Evolutionary conservation across 306 rosid genomes (phyloP).

Genomic region (Purshia tridentata): DNA sequence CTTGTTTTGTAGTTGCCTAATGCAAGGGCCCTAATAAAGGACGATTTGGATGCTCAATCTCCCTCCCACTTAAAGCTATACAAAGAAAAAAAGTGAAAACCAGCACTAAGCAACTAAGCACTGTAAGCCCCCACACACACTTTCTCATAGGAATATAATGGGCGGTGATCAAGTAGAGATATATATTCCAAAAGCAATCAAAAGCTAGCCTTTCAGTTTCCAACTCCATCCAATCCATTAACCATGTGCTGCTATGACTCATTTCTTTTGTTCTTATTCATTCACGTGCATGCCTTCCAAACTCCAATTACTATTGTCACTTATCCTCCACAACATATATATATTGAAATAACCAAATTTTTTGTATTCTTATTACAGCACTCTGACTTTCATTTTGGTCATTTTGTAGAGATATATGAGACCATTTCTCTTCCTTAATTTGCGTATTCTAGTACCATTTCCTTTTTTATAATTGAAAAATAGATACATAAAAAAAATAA

Average conservation of each 20-base stretch:
- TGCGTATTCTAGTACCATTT: too few species aligned
- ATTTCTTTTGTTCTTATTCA: conserved; percentile 25
- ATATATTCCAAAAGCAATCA: conserved; percentile 17
- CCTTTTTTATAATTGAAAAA: too few species aligned
- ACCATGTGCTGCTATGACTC: conserved; percentile 31
- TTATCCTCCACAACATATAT: background rate
- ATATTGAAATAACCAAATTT: background rate
- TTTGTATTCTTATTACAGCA: background rate
- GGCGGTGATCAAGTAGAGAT: conserved; percentile 2
- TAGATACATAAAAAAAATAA: too few species aligned
- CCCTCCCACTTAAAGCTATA: too few species aligned
- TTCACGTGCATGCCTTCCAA: conserved; percentile 22
- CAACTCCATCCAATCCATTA: background rate
- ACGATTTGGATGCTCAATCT: background rate
- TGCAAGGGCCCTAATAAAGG: background rate
- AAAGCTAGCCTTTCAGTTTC: background rate
- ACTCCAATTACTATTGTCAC: conserved; percentile 11
- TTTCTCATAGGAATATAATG: conserved; percentile 13
- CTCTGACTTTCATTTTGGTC: background rate
- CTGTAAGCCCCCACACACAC: background rate
- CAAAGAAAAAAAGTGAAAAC: background rate
- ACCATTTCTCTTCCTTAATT: too few species aligned
- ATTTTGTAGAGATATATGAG: too few species aligned
- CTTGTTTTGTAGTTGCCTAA: background rate
- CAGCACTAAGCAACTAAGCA: background rate